phyloP scores from a whole-genome alignment of 176 grass and related monocot genomes.

The Sorghum bicolor region DNA sequence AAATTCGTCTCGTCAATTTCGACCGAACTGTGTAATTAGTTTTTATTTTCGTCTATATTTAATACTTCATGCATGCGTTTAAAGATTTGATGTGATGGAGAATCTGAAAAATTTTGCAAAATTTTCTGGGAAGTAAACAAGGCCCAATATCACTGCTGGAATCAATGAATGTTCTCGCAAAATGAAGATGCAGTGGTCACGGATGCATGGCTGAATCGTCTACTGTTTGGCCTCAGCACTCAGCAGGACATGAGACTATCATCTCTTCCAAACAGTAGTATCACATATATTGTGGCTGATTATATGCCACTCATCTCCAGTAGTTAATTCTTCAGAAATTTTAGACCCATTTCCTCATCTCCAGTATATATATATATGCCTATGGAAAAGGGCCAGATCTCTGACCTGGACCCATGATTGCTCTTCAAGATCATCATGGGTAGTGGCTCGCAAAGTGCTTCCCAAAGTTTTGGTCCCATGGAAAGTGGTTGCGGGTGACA shows the following conservation, averaged over 20 bases:
- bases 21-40: no score
- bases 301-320: background rate
- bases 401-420: slow-evolving; percentile 23
- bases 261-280: background rate
- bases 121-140: no score
- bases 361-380: background rate
- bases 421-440: slow-evolving; percentile 27
- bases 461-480: slow-evolving; percentile 26
- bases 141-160: background rate
- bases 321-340: background rate
- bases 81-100: no score
- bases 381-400: slow-evolving; percentile 10
- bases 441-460: slow-evolving; percentile 34
- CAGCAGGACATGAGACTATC: background rate
- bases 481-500: slow-evolving; percentile 29
- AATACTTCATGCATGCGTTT: no score
- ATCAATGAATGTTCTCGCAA: background rate
- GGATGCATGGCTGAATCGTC: background rate
- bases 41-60: no score
- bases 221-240: background rate
- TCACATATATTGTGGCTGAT: background rate
- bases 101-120: no score
- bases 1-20: no score
- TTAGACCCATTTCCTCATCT: background rate
- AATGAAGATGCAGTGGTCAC: slow-evolving; percentile 6